Evolutionary conservation across 2,329 filamentous ascomycete species (phyloP).

Genomic region (Curvularia verruculosa): DNA sequence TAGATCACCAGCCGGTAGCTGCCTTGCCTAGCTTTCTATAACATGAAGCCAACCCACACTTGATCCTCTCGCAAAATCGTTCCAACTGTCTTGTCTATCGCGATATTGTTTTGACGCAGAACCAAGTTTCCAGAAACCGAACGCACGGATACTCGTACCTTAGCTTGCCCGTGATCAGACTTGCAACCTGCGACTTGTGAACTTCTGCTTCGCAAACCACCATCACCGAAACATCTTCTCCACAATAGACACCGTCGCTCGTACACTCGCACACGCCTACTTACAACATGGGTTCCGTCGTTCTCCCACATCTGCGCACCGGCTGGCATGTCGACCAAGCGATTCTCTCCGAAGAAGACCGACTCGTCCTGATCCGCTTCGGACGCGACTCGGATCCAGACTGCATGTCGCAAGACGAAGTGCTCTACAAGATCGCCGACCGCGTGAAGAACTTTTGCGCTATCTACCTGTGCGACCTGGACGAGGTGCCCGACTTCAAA

Average conservation of each 20-base stretch:
- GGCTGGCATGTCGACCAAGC: slow-evolving; percentile 99
- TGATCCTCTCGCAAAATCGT: slow-evolving; percentile 2
- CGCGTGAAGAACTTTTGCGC: slow-evolving; percentile 86
- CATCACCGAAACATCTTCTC: background rate
- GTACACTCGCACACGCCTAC: background rate
- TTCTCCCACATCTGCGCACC: slow-evolving; percentile 86
- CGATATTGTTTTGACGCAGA: background rate
- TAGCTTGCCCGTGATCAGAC: slow-evolving; percentile 6
- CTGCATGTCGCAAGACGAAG: slow-evolving; percentile 85
- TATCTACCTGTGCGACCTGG: slow-evolving; percentile 88
- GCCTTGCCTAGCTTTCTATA: slow-evolving; percentile 11
- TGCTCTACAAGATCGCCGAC: slow-evolving; percentile 93
- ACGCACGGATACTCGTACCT: slow-evolving; percentile 5
- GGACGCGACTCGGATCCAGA: slow-evolving; percentile 85
- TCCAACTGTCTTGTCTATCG: background rate
- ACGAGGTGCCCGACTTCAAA: slow-evolving; percentile 71
- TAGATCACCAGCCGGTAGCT: slow-evolving; percentile 11
- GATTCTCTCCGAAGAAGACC: slow-evolving; percentile 78
- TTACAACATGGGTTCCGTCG: slow-evolving; percentile 75
- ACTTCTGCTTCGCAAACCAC: background rate
- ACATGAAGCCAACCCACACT: slow-evolving; percentile 9
- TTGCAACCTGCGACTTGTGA: background rate
- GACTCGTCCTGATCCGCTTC: slow-evolving; percentile 91
- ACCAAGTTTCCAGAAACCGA: background rate
- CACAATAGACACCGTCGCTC: background rate